phyloP scores from a whole-genome alignment of 768 basidiomycete species.

The Boletellus ananiceps region DNA sequence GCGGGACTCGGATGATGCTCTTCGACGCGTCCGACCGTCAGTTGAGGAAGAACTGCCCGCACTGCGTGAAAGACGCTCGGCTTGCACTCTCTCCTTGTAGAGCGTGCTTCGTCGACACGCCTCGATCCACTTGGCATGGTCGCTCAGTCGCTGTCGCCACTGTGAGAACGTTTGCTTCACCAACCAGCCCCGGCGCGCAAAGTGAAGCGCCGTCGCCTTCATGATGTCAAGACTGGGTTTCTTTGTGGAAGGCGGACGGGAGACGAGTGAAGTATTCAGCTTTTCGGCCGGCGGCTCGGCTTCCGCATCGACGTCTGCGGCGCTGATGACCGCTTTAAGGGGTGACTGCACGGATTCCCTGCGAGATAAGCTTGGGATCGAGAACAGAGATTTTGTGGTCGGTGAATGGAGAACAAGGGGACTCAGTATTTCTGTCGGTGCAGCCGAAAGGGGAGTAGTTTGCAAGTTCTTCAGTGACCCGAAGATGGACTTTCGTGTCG shows the following conservation, averaged over 20 bases:
- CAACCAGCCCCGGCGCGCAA: constrained; percentile 36
- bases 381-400: constrained; percentile 11
- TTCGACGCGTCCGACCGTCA: constrained; percentile 22
- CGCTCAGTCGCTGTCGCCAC: constrained; percentile 46
- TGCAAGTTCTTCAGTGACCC: constrained; percentile 24
- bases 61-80: constrained; percentile 31
- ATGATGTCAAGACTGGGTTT: constrained; percentile 26
- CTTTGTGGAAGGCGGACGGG: not conserved
- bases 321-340: constrained; percentile 15
- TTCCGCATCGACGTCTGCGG: constrained; percentile 9
- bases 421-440: constrained; percentile 28
- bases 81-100: constrained; percentile 51
- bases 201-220: constrained; percentile 39
- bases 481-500: constrained; percentile 18
- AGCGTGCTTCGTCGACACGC: constrained; percentile 57
- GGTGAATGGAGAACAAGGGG: constrained; percentile 30
- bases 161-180: constrained; percentile 40
- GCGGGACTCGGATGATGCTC: constrained; percentile 21
- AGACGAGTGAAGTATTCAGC: not conserved
- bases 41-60: constrained; percentile 1
- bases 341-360: constrained; percentile 25
- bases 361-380: constrained; percentile 17
- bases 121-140: constrained; percentile 53
- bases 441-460: constrained; percentile 18
- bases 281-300: constrained; percentile 5